Evolutionary conservation across 768 basidiomycete species (phyloP), one percentile per base, ranked within the genome.

Genomic region (Termitomyces sp.): DNA sequence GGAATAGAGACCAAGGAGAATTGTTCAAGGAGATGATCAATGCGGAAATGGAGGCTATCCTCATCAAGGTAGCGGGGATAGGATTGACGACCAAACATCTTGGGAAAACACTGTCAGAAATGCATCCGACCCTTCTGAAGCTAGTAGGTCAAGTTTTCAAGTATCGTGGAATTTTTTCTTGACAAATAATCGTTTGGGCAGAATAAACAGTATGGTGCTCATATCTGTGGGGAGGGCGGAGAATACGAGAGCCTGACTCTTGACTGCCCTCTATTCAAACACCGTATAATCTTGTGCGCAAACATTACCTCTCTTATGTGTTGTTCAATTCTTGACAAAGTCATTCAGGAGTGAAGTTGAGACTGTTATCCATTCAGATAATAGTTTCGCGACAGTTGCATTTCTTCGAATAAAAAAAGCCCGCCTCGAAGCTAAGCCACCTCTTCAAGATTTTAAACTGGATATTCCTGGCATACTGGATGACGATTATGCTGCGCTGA

Each of bases 11-110:
- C 59, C 97, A 99, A 71, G 76, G 76, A n/a, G 84, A 90, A 56
- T 78, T 99, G 34, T 81, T 99, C 42, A 73, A 81, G 10, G 90
- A 93, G 68, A 98, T 98, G 94, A 82, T 95, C 56, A 77, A 76
- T 9, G 82, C 84, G 0, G 87, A 89, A 16, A 76, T 98, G 76
- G 79, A 89, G 44, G 87, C 90, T 3, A 77, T 98, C 45, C 70
- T 99, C 7, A 95, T 98, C 70, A 99, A 99, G 69, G 89, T 98
- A 2, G 96, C 97, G 12, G 97, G 97, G 2, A 92, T 96, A 14
- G 97, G 97, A 3, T 78, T 96, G 16, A 85, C 81, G 11, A 74
- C 79, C 0, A 76, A 83, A 31, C 89, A 98, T 68, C 85, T 99
- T 5, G 91, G 93, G 17, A 86, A 83, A 69, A 79, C 83, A 0